A percentile compares a stretch with the other conserved stretches of the same genome.
These are phyloP conservation scores for Trichoderma sp. DNA, from an alignment of 2,329 filamentous ascomycete genomes.

Conservation along the genomic window DNA sequence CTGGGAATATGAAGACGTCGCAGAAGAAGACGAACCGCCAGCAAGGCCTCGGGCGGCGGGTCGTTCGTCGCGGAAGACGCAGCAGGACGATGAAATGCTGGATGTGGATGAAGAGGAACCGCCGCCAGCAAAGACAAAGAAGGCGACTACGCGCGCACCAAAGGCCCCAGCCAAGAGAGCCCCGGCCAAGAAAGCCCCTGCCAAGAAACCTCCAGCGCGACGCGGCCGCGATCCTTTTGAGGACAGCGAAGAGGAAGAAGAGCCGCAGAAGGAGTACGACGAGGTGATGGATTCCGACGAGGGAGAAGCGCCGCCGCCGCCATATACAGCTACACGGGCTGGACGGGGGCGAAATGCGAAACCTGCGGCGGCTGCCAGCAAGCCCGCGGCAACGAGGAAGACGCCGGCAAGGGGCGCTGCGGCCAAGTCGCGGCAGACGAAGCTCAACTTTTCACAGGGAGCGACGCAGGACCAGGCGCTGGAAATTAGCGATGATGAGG, in stretches of 20 bases:
- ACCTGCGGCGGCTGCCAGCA: conserved; percentile 31
- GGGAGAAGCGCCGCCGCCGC: conserved; percentile 44
- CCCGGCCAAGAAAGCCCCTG: conserved; percentile 28
- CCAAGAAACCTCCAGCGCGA: conserved; percentile 50
- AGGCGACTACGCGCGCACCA: conserved; percentile 36
- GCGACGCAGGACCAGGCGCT: conserved; percentile 51
- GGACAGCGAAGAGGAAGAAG: conserved; percentile 51
- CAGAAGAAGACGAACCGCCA: conserved; percentile 29
- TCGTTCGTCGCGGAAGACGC: conserved; percentile 33
- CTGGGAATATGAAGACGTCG: conserved; percentile 42
- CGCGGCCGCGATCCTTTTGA: conserved; percentile 41
- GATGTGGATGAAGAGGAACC: conserved; percentile 52
- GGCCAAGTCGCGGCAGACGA: conserved; percentile 39
- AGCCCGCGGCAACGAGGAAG: conserved; percentile 31
- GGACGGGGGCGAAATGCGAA: conserved; percentile 32
- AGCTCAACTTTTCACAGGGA: conserved; percentile 43
- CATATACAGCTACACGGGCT: conserved; percentile 43
- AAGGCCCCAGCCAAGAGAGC: conserved; percentile 30
- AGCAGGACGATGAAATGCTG: conserved; percentile 32
- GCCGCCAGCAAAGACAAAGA: conserved; percentile 41
- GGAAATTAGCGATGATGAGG: conserved; percentile 67
- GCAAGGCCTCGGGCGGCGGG: conserved; percentile 27
- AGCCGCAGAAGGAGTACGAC: conserved; percentile 49
- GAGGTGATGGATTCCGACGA: conserved; percentile 59
- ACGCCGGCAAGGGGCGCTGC: conserved; percentile 30